Evolutionary conservation across 1,139 yeast species (phyloP).

Genomic region (Eremothecium gossypii): DNA sequence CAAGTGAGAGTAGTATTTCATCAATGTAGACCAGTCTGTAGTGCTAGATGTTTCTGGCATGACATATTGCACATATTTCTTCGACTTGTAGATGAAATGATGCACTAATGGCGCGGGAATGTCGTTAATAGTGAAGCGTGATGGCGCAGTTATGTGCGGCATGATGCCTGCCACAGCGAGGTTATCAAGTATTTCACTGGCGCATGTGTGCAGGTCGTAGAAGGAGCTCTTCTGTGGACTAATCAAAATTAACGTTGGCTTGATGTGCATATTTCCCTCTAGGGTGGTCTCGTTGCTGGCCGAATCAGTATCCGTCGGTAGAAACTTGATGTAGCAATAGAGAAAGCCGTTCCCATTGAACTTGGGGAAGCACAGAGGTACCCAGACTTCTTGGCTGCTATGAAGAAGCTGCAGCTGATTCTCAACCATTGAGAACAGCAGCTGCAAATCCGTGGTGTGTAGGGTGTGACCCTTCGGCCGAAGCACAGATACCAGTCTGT

Average conservation of each 20-base stretch:
- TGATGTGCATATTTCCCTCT: conserved; percentile 19
- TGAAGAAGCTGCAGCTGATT: conserved; percentile 33
- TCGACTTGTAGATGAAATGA: conserved; percentile 76
- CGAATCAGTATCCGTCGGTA: conserved; percentile 27
- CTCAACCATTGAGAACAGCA: conserved; percentile 53
- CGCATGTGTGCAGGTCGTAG: conserved; percentile 57
- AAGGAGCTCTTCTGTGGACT: conserved; percentile 81
- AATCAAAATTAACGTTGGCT: conserved; percentile 57
- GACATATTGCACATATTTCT: conserved; percentile 50
- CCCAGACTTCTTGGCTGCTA: conserved; percentile 67
- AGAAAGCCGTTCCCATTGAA: conserved; percentile 84
- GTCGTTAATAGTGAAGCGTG: conserved; percentile 40
- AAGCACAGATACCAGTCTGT: conserved; percentile 47
- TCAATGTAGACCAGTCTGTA: conserved; percentile 15
- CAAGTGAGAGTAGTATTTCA: conserved; percentile 22
- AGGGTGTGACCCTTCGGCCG: conserved; percentile 57
- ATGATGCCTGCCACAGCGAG: conserved; percentile 31
- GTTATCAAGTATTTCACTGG: conserved; percentile 43
- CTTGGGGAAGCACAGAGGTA: conserved; percentile 85
- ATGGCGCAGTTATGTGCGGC: conserved; percentile 31
- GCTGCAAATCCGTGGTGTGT: conserved; percentile 61
- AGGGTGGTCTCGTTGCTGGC: conserved; percentile 12
- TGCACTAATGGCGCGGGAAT: conserved; percentile 54
- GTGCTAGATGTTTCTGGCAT: conserved; percentile 18
- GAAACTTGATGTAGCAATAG: conserved; percentile 64